Evolutionary conservation across 139 green algal species (phyloP), one percentile per base, ranked within the genome.

Genomic region (Micractinium conductrix): DNA sequence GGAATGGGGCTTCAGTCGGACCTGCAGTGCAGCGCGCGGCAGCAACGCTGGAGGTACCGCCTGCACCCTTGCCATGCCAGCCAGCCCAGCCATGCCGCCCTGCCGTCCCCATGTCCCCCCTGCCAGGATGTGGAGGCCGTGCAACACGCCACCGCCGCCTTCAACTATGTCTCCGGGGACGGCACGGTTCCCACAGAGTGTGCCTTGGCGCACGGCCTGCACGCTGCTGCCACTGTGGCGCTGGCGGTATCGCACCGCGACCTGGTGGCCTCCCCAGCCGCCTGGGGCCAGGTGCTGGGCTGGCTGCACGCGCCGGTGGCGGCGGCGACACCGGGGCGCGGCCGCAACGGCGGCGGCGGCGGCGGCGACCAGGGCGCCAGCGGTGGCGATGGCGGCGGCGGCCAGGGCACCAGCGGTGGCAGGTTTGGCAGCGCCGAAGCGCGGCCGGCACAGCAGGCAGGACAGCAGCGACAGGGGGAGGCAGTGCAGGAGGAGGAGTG

Each of bases 101-200:
- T 62, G 53, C 65, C 33, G 14, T 0, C 65, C 65, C 9, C 40
- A 2, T 19, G 1, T 0, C 45, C 33, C 17, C 48, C 67, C 70
- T 24, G n/a, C 0, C 80, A 86, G 82, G 35, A 69, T 60, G 33
- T 86, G 33, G 72, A 75, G 58, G 62, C 55, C 1, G 33, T 83
- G 72, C 82, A 35, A 8, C 43, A 69, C 2, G 60, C 72, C 43
- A 45, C 28, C 1, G 72, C 72, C n/a, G 30, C 58, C 21, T 86
- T 74, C 70, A 65, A 50, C 28, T 86, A 86, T 7, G 58, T 86
- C 1, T 70, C 74, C 26, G 81, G 81, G 9, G 81, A 86, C 53
- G 50, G 37, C 35, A 86, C 81, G 5, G 81, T 86, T 30, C 81
- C 81, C 17, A 60, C 81, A 21, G 81, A 86, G 69, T 74, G 70